phyloP scores from a whole-genome alignment of 768 basidiomycete genomes.

The Dendrothele bispora region DNA sequence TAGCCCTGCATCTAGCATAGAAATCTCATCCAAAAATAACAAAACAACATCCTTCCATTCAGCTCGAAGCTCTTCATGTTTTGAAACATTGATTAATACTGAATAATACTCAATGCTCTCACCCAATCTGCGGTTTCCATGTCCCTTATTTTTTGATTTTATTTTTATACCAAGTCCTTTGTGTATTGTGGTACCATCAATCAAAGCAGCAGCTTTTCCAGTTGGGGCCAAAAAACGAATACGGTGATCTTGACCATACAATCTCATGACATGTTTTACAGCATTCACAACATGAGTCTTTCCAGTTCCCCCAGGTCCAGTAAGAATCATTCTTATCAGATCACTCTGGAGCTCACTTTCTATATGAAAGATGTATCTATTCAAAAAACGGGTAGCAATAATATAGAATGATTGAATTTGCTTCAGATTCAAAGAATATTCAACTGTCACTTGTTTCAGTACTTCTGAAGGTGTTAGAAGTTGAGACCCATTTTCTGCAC shows the following conservation, averaged over 20 bases:
- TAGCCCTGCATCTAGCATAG: slow-evolving; percentile 21
- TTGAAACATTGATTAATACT: slow-evolving; percentile 15
- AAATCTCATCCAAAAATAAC: slow-evolving; percentile 29
- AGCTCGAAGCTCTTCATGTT: slow-evolving; percentile 12
- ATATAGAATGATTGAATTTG: slow-evolving; percentile 13
- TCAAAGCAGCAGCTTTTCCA: slow-evolving; percentile 26
- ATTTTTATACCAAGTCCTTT: slow-evolving; percentile 22
- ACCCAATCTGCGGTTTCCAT: slow-evolving; percentile 13
- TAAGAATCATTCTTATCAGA: slow-evolving; percentile 17
- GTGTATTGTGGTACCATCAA: slow-evolving; percentile 29
- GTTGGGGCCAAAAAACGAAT: slow-evolving; percentile 29
- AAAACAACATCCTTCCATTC: slow-evolving; percentile 26
- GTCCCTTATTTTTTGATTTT: slow-evolving; percentile 13
- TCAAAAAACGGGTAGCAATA: not conserved
- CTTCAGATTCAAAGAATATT: slow-evolving; percentile 13
- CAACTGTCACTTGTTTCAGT: not conserved
- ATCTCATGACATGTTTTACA: slow-evolving; percentile 19
- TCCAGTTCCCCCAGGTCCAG: slow-evolving; percentile 31
- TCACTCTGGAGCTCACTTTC: too few species aligned
- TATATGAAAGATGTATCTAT: slow-evolving; percentile 4
- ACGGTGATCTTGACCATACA: slow-evolving; percentile 17
- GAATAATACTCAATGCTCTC: slow-evolving; percentile 7
- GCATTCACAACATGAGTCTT: slow-evolving; percentile 30
- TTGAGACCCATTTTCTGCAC: not conserved
- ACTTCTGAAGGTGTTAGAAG: not conserved